Evolutionary conservation across 306 rosid genomes (phyloP), one percentile per base, ranked within the genome.

Genomic region (Cotoneaster glaucophyllus): DNA sequence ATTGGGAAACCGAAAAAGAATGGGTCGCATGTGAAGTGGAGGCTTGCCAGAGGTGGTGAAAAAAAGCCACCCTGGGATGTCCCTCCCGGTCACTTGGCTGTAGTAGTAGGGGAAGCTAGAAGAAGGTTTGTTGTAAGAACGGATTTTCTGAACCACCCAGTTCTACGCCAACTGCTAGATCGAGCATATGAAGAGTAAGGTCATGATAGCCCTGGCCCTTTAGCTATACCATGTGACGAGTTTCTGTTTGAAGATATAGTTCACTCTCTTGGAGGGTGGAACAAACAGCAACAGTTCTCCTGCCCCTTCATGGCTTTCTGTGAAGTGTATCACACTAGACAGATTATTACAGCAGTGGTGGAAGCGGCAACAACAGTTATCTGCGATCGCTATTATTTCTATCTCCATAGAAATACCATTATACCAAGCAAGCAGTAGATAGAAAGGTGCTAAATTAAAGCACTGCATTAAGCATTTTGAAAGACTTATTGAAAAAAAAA

Each of bases 151-250:
- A 79, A 79, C 45, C 83, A 79, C 53, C 79, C 79, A 3, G 64
- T 79, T 57, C 24, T 79, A n/a, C 63, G 68, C 48, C 79, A 80
- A 78, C 74, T 86, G 67, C 85, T 84, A 53, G 82, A 86, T n/a
- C 80, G 78, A 13, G 87, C 85, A 54, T 73, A 82, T 62, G 90
- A 88, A 80, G 84, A 83, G 26, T 64, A 78, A 71, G 87, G 84
- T 25, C 80, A 70, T 73, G 81, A 69, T 52, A 75, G 77, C 74
- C 70, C 70, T 63, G 88, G 87, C 65, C 87, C 86, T 73, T 64
- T 84, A 59, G 76, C 85, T 53, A 84, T 88, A 75, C 92, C 85
- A 15, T 86, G 88, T 52, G 83, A 80, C 34, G 90, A 86, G 82
- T 64, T 74, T 53, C 63, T 82, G 26, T 84, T 84, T 59, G 82